These are phyloP conservation scores for Testicularia cyperi DNA, from an alignment of 1,284 basidiomycete species.

Conservation along the genomic window DNA sequence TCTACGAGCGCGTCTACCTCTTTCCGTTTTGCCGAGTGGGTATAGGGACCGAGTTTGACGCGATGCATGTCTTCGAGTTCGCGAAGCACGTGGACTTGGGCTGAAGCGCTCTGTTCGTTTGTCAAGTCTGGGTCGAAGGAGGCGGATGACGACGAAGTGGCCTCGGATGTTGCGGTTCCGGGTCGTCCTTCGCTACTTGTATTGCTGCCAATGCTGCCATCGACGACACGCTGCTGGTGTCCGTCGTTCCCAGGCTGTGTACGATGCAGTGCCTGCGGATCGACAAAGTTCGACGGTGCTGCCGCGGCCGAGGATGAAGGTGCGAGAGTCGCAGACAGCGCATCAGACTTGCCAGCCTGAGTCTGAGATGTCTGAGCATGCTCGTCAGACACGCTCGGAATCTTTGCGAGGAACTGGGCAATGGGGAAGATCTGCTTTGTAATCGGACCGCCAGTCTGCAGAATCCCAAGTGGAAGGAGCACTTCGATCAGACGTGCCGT, in stretches of 20 bases:
- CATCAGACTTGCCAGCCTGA: too few relatives aligned
- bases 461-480: conserved; percentile 34
- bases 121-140: too few relatives aligned
- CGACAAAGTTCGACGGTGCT: conserved; percentile 11
- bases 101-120: conserved; percentile 1
- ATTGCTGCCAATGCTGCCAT: neutral
- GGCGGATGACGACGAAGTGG: too few relatives aligned
- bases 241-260: neutral
- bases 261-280: conserved; percentile 21
- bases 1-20: conserved; percentile 50
- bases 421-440: conserved; percentile 44
- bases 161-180: too few relatives aligned
- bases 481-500: conserved; percentile 41
- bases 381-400: conserved; percentile 30
- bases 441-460: conserved; percentile 47
- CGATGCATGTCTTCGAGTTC: conserved; percentile 31
- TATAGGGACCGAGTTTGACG: conserved; percentile 40
- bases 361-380: too few relatives aligned
- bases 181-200: conserved; percentile 3
- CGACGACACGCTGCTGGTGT: neutral
- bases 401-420: conserved; percentile 47
- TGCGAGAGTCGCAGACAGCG: too few relatives aligned
- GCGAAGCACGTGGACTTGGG: conserved; percentile 13
- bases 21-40: conserved; percentile 38
- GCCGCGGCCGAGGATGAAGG: conserved; percentile 3